These are phyloP conservation scores for Fusarium sulawesiense DNA, from an alignment of 2,329 filamentous ascomycete species.

Conservation along the genomic window DNA sequence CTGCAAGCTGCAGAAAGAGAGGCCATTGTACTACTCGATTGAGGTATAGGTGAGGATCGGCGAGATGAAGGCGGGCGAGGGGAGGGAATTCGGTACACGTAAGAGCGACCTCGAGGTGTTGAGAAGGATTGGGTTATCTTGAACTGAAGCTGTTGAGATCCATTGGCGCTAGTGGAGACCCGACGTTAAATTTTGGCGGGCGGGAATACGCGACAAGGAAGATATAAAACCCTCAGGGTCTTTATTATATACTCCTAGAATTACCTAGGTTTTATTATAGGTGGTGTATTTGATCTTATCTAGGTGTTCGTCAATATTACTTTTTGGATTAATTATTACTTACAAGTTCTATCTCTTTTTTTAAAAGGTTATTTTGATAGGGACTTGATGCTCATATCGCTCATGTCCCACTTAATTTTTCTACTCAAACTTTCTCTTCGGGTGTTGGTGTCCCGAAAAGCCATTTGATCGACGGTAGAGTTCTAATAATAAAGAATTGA, in stretches of 20 bases:
- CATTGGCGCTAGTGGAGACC: constrained; percentile 25
- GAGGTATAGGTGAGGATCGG: constrained; percentile 40
- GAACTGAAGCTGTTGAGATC: constrained; percentile 31
- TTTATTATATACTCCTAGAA: not conserved
- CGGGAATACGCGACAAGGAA: constrained; percentile 18
- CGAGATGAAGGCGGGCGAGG: constrained; percentile 22
- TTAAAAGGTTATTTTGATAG: not conserved
- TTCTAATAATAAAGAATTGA: not conserved
- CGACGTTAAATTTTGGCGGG: constrained; percentile 52
- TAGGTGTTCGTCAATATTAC: rapidly evolving
- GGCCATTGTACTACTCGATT: constrained; percentile 65
- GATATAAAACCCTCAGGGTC: constrained; percentile 20
- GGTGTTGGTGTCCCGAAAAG: not conserved
- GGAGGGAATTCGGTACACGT: constrained; percentile 34
- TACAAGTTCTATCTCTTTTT: not conserved
- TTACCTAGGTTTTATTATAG: not conserved
- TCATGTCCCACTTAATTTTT: constrained; percentile 5
- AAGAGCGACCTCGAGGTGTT: constrained; percentile 42
- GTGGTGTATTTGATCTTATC: not conserved
- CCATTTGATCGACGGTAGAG: not conserved
- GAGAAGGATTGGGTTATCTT: constrained; percentile 32
- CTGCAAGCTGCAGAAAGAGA: constrained; percentile 74
- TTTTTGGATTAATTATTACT: not conserved
- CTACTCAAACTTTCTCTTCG: constrained; percentile 5
- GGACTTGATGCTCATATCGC: not conserved